phyloP scores from a whole-genome alignment of 768 basidiomycete genomes.

The Suillus discolor region DNA sequence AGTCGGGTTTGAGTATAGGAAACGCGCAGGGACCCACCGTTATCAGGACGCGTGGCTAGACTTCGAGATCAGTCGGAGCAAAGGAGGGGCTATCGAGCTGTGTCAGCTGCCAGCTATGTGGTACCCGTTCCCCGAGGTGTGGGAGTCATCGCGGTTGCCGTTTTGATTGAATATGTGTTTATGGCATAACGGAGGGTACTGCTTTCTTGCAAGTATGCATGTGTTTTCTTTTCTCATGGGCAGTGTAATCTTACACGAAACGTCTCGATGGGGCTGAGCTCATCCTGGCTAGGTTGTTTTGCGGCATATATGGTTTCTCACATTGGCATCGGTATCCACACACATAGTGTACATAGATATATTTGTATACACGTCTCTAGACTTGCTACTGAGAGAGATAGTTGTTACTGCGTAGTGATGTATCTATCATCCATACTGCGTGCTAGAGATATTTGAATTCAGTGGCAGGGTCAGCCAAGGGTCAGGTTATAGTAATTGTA shows the following conservation, averaged over 20 bases:
- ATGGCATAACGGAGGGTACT: neutral
- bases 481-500: neutral
- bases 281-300: conserved; percentile 1
- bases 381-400: neutral
- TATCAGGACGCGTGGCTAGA: conserved; percentile 41
- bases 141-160: conserved; percentile 27
- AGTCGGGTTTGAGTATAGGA: conserved; percentile 39
- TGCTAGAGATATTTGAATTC: neutral
- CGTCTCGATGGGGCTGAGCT: neutral
- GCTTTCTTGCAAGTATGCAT: neutral
- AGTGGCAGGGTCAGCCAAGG: neutral
- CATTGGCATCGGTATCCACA: conserved; percentile 6
- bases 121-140: conserved; percentile 39
- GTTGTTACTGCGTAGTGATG: neutral
- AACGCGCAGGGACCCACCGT: conserved; percentile 36
- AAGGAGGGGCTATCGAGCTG: conserved; percentile 19
- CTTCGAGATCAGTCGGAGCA: conserved; percentile 25
- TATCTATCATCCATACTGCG: neutral
- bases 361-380: conserved; percentile 7
- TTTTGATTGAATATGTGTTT: conserved; percentile 19
- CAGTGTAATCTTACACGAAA: neutral
- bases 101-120: conserved; percentile 29
- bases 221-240: conserved; percentile 3
- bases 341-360: conserved; percentile 10
- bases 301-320: conserved; percentile 1